Conservation (phyloP, 129 eudicot genomes). For the Lonicera japonica region DNA sequence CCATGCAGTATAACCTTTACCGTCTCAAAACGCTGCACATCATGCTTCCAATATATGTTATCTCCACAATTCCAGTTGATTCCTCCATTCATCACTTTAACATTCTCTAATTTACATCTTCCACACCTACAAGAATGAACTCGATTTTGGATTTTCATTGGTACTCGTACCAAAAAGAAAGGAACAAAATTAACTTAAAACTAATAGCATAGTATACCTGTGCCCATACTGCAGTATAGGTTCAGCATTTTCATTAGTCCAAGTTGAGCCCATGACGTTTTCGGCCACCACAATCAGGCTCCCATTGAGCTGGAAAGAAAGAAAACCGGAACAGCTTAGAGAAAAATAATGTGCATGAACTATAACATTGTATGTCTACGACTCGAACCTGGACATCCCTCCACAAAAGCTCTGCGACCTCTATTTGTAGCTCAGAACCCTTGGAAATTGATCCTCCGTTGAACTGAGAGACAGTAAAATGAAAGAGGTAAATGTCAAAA, state of each 20-base stretch:
- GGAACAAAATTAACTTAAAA: not conserved
- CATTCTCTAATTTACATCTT: constrained; percentile 80
- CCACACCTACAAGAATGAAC: constrained; percentile 57
- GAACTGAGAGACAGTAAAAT: constrained; percentile 35
- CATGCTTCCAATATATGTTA: constrained; percentile 90
- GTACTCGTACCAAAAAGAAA: not conserved
- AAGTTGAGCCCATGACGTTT: constrained; percentile 65
- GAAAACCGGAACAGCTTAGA: constrained; percentile 24
- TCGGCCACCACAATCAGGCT: constrained; percentile 73
- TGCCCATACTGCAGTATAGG: constrained; percentile 73
- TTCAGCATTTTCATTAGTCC: constrained; percentile 41
- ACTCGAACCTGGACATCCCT: constrained; percentile 69
- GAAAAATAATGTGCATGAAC: not conserved
- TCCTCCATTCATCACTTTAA: constrained; percentile 67
- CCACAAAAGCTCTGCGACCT: constrained; percentile 87
- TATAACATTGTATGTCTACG: not conserved
- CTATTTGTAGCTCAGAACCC: constrained; percentile 92
- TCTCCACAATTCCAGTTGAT: constrained; percentile 77
- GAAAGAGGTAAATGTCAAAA: not conserved
- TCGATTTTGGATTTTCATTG: not conserved
- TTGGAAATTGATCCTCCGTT: constrained; percentile 78
- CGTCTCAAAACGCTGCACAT: constrained; percentile 67
- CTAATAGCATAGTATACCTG: constrained; percentile 39
- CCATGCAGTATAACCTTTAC: constrained; percentile 81
- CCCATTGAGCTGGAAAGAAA: constrained; percentile 71